Evolutionary conservation across 2,329 filamentous ascomycete genomes (phyloP), one percentile per base, ranked within the genome.

Genomic region (Amphichorda felina): DNA sequence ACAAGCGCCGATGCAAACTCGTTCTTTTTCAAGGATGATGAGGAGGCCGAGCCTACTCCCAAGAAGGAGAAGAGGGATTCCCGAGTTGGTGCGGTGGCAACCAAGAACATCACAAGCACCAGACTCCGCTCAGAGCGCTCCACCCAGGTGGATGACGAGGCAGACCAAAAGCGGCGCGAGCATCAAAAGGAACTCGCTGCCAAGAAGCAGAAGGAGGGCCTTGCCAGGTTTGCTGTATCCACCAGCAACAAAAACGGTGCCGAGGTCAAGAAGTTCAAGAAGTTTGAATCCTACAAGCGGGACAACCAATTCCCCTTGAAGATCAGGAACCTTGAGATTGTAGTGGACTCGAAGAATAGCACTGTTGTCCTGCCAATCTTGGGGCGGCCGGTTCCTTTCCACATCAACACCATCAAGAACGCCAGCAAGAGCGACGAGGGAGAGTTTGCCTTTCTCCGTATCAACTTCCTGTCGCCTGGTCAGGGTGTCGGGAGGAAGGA

Each of bases 1-100:
- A 83, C 84, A 19, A 89, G 94, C 51, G 75, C 94, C 40, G 91
- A 96, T 50, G 87, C 87, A 4, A 89, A 89, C 27, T 94, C 89
- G 0, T 98, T 98, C 67, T 96, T 95, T 63, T 98, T 98, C 68
- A 94, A 94, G 53, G 89, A 96, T 46, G 87, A 94, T 41, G 86
- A 94, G 52, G 84, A 93, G 45, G 76, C 85, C 43, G 79, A 86
- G 55, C 82, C 84, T 22, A 73, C 82, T 8, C 82, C 85, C n/a
- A 93, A 91, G 46, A 93, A 93, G 59, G 79, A 88, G 48, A 93
- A 91, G 70, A 86, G 80, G 58, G 82, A 91, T 47, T 68, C 77
- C 0, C 76, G 82, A 30, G 81, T 91, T 8, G 87, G 85, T 38
- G 87, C 88, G 19, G 82, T 95, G 40, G 87, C 88, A 17, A 83